Conservation (phyloP, 192 early-diverging fungal species). For the Radiomyces spectabilis region DNA sequence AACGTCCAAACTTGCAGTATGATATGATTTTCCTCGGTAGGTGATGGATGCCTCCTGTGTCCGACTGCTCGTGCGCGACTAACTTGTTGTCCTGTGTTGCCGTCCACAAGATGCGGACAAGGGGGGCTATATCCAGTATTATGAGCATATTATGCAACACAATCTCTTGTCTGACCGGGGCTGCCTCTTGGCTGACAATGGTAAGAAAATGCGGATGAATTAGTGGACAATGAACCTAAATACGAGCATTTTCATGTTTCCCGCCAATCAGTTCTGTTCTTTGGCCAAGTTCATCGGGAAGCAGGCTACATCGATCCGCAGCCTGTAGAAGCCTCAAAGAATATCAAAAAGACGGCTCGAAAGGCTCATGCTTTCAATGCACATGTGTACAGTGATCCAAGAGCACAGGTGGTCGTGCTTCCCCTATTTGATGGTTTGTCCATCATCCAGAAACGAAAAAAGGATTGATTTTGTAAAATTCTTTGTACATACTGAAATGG, state of each 20-base stretch:
- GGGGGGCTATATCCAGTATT: constrained; percentile 54
- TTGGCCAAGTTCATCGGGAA: constrained; percentile 17
- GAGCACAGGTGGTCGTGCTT: constrained; percentile 49
- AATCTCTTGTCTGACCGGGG: constrained; percentile 47
- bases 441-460: no score
- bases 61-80: not conserved
- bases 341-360: constrained; percentile 23
- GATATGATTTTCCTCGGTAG: constrained; percentile 11
- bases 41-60: not conserved
- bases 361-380: constrained; percentile 54
- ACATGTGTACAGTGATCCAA: constrained; percentile 49
- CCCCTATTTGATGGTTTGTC: constrained; percentile 60
- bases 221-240: no score
- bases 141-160: constrained; percentile 53
- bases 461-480: no score
- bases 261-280: constrained; percentile 8
- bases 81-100: not conserved
- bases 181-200: constrained; percentile 63
- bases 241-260: no score
- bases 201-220: constrained; percentile 9
- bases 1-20: constrained; percentile 1
- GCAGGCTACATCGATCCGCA: constrained; percentile 4
- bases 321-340: constrained; percentile 4
- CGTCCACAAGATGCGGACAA: constrained; percentile 72
- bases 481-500: no score